Evolutionary conservation across 345 rosid genomes (phyloP), one percentile per base, ranked within the genome.

Genomic region (Aethionema arabicum): DNA sequence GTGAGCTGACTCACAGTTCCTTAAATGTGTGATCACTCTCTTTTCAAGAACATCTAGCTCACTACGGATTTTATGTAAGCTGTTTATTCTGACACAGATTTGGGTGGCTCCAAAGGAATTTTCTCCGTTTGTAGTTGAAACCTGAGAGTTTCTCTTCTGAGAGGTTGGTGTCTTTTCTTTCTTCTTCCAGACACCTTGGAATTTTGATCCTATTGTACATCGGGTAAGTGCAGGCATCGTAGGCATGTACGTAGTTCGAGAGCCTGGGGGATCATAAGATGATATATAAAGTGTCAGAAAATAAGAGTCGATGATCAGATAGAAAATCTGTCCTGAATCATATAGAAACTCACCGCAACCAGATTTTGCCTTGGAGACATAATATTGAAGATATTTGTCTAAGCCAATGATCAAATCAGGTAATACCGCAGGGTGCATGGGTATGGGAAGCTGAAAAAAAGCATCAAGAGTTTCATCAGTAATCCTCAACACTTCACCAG

Each of bases 141-240:
- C 86, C 81, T 90, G 96, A 69, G 99, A 75, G 75, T 79, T 83
- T 76, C 75, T 85, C 82, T 84, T 90, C 49, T 76, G 95, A 70
- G 73, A 56, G 49, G 76, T 78, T 4, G 84, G 72, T 12, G 82
- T 61, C 83, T 87, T 90, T 66, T 93, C 97, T 80, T 90, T 93
- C 83, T 87, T 93, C 82, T 84, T 93, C 85, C 91, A 91, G 9
- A 83, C 85, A 63, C 88, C 85, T 81, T 86, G 97, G 64, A 92
- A 89, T 73, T 90, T 93, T 42, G 97, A 87, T 48, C 63, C 99
- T 0, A 74, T 74, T 6, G 79, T 79, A 72, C 95, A 90, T 71
- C 99, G 80, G 32, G 97, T 87, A 61, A 87, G 77, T 54, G 97
- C 97, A 56, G 95, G 99, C 97, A 93, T 82, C 27, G 96, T 84